Percentiles rank a stretch among this genome's conserved stretches.
Conservation (phyloP, 129 eudicot species). For the Mikania micrantha region DNA sequence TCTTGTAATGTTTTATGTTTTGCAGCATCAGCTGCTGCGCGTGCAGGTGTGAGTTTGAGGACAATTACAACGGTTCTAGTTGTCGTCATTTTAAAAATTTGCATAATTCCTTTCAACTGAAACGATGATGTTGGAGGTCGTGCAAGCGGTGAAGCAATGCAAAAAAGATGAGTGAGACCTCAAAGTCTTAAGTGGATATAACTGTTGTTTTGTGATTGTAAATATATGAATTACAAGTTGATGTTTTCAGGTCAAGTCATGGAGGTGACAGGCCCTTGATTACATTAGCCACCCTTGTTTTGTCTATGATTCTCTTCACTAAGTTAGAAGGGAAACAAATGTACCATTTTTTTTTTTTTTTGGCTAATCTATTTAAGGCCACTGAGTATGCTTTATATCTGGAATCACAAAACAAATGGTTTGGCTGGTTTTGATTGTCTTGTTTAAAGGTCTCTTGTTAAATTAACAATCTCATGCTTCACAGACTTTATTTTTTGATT, state of each 20-base stretch:
- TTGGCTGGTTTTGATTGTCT: background rate
- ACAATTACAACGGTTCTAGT: conserved; percentile 31
- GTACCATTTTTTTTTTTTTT: conserved; percentile 13
- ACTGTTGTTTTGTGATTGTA: conserved; percentile 63
- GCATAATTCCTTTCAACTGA: conserved; percentile 36
- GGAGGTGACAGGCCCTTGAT: conserved; percentile 80
- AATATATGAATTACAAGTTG: conserved; percentile 39
- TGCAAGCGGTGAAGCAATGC: conserved; percentile 48
- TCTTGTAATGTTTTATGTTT: conserved; percentile 4
- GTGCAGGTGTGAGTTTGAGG: conserved; percentile 40
- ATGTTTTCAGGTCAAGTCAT: conserved; percentile 81
- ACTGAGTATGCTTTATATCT: conserved; percentile 14
- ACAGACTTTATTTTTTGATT: no score
- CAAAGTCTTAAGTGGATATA: conserved; percentile 55
- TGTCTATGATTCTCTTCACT: conserved; percentile 30
- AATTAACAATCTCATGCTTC: background rate
- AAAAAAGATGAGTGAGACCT: conserved; percentile 41
- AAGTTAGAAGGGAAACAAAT: conserved; percentile 28
- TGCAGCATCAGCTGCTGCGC: conserved; percentile 38
- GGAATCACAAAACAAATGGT: background rate
- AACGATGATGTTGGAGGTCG: conserved; percentile 33
- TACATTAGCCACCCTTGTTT: conserved; percentile 32
- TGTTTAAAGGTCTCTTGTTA: background rate
- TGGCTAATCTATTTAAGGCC: conserved; percentile 35
- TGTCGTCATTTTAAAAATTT: conserved; percentile 20